Evolutionary conservation across 345 rosid genomes (phyloP).

Genomic region (Dovyalis caffra): DNA sequence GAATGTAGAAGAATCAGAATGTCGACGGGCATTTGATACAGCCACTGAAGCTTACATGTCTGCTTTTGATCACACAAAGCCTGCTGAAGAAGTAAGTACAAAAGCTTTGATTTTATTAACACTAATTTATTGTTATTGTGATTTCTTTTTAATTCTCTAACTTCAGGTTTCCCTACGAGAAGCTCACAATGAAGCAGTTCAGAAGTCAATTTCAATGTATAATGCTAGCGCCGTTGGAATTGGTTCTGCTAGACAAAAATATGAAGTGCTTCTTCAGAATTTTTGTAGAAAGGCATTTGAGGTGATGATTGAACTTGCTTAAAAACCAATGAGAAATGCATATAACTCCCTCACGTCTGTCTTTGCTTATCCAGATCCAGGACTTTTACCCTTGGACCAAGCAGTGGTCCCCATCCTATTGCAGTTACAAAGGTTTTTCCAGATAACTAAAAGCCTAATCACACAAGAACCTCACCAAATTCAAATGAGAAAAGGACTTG

Average conservation of each 20-base stretch:
- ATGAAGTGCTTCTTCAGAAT: slow-evolving; percentile 81
- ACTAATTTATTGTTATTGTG: slow-evolving; percentile 7
- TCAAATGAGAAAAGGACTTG: no score
- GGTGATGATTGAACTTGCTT: slow-evolving; percentile 35
- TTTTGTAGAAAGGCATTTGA: slow-evolving; percentile 76
- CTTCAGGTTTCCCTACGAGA: slow-evolving; percentile 75
- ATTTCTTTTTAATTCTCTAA: slow-evolving; percentile 28
- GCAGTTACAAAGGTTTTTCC: no score
- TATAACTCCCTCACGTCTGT: no score
- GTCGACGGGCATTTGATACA: slow-evolving; percentile 80
- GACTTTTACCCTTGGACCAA: no score
- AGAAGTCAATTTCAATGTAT: slow-evolving; percentile 61
- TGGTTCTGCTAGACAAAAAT: slow-evolving; percentile 74
- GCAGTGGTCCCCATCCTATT: no score
- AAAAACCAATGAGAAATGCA: no score
- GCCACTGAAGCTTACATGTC: slow-evolving; percentile 68
- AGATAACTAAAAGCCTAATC: no score
- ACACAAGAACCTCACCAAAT: no score
- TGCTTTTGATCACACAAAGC: slow-evolving; percentile 63
- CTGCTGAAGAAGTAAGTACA: slow-evolving; percentile 80
- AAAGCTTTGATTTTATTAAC: not conserved
- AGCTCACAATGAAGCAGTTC: slow-evolving; percentile 84
- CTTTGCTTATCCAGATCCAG: no score
- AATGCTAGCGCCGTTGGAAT: slow-evolving; percentile 81
- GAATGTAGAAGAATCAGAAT: slow-evolving; percentile 98